These are phyloP conservation scores for Hyparrhenia diplandra DNA, from an alignment of 176 grass and related monocot genomes.

Conservation along the genomic window DNA sequence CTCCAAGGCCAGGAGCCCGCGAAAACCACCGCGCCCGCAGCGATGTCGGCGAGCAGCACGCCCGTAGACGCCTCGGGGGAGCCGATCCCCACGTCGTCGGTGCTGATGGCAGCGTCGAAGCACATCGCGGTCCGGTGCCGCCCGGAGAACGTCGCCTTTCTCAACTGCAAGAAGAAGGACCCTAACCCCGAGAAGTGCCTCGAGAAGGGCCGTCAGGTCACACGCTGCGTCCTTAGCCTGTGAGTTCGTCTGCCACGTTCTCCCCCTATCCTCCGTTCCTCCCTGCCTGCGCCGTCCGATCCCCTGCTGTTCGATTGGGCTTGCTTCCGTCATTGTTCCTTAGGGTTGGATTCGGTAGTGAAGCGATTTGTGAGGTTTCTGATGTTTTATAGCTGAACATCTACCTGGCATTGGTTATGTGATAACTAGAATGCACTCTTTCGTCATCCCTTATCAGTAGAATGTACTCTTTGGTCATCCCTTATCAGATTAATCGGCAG, in stretches of 20 bases:
- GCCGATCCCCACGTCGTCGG: slow-evolving; percentile 79
- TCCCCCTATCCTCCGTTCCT: background rate
- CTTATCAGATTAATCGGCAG: background rate
- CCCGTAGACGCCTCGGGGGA: slow-evolving; percentile 69
- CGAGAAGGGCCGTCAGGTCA: slow-evolving; percentile 84
- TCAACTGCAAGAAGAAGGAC: slow-evolving; percentile 99
- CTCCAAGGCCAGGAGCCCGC: slow-evolving; percentile 23
- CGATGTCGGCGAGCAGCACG: slow-evolving; percentile 47
- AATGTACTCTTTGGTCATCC: background rate
- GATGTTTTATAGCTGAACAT: background rate
- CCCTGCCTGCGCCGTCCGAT: background rate
- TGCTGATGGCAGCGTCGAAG: slow-evolving; percentile 88
- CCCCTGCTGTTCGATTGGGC: background rate
- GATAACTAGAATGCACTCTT: background rate
- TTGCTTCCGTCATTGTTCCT: background rate
- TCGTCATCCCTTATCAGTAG: background rate
- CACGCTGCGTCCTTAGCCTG: slow-evolving; percentile 68
- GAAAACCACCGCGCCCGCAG: background rate
- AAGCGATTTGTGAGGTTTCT: background rate
- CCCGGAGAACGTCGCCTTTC: slow-evolving; percentile 80
- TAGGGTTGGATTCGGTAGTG: background rate
- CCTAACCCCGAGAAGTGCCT: slow-evolving; percentile 86
- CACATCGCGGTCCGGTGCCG: slow-evolving; percentile 77
- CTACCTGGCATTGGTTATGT: background rate
- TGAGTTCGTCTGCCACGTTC: slow-evolving; percentile 34